Percentiles rank a stretch among this genome's conserved stretches.
Evolutionary conservation across 805 yeast genomes (phyloP).

Genomic region (Teunomyces kruisii): DNA sequence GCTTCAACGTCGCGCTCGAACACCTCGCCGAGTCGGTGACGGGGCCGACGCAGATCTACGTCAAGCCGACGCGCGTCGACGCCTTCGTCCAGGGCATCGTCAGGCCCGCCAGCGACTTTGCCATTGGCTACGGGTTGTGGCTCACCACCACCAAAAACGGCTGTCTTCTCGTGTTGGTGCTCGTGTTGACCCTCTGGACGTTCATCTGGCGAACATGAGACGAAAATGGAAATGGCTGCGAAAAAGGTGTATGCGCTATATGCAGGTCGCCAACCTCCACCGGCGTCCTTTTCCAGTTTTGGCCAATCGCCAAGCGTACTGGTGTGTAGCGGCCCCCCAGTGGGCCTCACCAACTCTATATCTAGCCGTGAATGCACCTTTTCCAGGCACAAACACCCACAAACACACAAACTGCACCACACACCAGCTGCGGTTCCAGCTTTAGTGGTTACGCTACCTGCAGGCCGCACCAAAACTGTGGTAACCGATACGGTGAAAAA

Average conservation of each 20-base stretch:
- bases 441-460: neutral
- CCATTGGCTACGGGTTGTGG: conserved; percentile 38
- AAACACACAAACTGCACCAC: too few species aligned
- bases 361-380: too few species aligned
- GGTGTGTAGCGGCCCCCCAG: too few species aligned
- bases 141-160: conserved; percentile 33
- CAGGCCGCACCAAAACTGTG: neutral
- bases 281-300: too few species aligned
- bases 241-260: too few species aligned
- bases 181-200: neutral
- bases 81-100: conserved; percentile 21
- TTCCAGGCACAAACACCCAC: too few species aligned
- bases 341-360: too few species aligned
- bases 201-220: neutral
- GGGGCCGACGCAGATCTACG: conserved; percentile 42
- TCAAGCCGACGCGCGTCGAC: conserved; percentile 35
- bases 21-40: conserved; percentile 20
- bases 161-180: conserved; percentile 22
- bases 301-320: too few species aligned
- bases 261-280: too few species aligned
- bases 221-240: too few species aligned
- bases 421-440: too few species aligned
- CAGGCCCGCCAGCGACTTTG: conserved; percentile 26
- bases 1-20: conserved; percentile 6
- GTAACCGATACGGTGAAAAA: conserved; percentile 1